These are phyloP conservation scores for Penicillium antarcticum DNA, from an alignment of 495 filamentous ascomycete species.

Conservation along the genomic window DNA sequence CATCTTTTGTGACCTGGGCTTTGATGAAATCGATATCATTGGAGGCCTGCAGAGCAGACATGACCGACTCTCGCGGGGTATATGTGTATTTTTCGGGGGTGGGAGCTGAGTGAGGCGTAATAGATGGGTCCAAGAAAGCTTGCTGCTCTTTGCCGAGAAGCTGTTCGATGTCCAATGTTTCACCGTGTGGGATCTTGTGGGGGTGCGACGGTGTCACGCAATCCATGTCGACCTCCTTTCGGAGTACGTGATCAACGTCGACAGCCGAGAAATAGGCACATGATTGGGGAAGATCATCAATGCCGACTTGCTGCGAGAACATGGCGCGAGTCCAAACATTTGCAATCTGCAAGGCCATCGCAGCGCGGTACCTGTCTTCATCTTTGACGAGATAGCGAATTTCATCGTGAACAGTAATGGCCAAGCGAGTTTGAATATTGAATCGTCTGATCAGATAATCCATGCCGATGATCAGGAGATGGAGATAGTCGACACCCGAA, in stretches of 20 bases:
- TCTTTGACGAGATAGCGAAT: slow-evolving; percentile 89
- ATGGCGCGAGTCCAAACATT: slow-evolving; percentile 97
- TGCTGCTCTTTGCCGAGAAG: slow-evolving; percentile 66
- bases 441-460: slow-evolving; percentile 87
- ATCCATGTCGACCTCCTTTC: slow-evolving; percentile 97
- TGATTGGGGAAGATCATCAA: slow-evolving; percentile 87
- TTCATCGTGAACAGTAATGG: slow-evolving; percentile 96
- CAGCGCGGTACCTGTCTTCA: slow-evolving; percentile 80
- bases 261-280: slow-evolving; percentile 95
- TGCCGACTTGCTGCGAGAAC: slow-evolving; percentile 95
- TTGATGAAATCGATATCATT: slow-evolving; percentile 63
- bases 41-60: slow-evolving; percentile 59
- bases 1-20: slow-evolving; percentile 78
- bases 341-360: slow-evolving; percentile 88
- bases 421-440: slow-evolving; percentile 76
- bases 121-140: slow-evolving; percentile 62
- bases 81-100: slow-evolving; percentile 60
- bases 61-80: slow-evolving; percentile 69
- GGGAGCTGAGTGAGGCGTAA: slow-evolving; percentile 52
- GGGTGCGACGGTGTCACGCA: slow-evolving; percentile 89
- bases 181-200: slow-evolving; percentile 74
- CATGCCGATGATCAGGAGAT: slow-evolving; percentile 91
- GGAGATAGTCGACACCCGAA: slow-evolving; percentile 94
- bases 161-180: slow-evolving; percentile 73
- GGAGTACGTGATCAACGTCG: slow-evolving; percentile 88